These are phyloP conservation scores for Tetradesmus lagerheimii DNA, from an alignment of 139 green algal species.

Conservation along the genomic window DNA sequence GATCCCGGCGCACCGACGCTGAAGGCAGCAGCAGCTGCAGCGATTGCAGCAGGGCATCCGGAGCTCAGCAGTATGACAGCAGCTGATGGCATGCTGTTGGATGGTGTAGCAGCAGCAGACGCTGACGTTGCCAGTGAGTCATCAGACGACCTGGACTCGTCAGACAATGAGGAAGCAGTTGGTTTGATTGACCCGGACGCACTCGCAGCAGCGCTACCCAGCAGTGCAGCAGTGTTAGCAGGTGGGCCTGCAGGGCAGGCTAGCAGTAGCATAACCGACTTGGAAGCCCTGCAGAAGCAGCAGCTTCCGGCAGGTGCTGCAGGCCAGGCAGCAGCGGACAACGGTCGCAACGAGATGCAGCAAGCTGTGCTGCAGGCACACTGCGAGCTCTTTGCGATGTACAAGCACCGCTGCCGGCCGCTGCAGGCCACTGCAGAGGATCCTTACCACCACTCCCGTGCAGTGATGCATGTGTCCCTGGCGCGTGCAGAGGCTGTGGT, in stretches of 20 bases:
- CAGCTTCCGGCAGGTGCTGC: neutral
- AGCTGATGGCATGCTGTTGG: neutral
- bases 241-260: neutral
- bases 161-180: constrained; percentile 26
- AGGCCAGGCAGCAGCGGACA: neutral
- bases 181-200: constrained; percentile 1
- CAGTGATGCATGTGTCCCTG: constrained; percentile 63
- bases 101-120: neutral
- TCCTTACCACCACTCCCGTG: constrained; percentile 23
- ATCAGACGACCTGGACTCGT: constrained; percentile 30
- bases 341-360: constrained; percentile 11
- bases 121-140: neutral
- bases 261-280: neutral
- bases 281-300: neutral
- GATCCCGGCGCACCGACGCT: neutral
- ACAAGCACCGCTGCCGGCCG: constrained; percentile 37
- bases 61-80: neutral
- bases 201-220: neutral
- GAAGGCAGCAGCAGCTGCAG: neutral
- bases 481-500: constrained; percentile 31
- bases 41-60: neutral
- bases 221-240: neutral
- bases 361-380: constrained; percentile 43
- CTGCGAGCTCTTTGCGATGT: constrained; percentile 38
- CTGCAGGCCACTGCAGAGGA: constrained; percentile 3